Base-by-base conservation (phyloP, 345 rosid species). In the Euphorbia peplus region DNA sequence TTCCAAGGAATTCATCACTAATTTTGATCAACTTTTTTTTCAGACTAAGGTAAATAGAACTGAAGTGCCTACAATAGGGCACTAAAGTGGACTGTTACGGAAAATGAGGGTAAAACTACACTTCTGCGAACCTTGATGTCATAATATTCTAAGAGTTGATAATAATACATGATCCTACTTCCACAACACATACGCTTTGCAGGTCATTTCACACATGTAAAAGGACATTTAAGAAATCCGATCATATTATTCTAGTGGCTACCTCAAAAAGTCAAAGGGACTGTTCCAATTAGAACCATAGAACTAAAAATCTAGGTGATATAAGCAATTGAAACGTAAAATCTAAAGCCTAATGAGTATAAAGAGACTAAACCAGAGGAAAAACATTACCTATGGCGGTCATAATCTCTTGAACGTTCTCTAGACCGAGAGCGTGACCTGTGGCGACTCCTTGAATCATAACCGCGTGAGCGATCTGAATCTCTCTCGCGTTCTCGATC, bases 351-450 rank as follows among this genome's bases (percentile, higher is more conserved):
- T 22, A 50, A 19, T 48, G 2, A 42, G 4, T 10, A 50, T 15
- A 35, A 2, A 42, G 4, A 5, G 29, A 16, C 25, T 7, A 30
- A 18, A 46, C 4, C 19, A 25, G 4, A 19, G 57, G 18, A n/a
- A 35, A 29, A 19, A 24, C 29, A 42, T 60, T 78, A 91, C 97
- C 97, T 89, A 86, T 81, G 95, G 68, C 89, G 89, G 71, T 91
- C 93, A 83, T 86, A 81, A 73, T 91, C 95, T 79, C 96, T 83
- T 0, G 88, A 75, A 51, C 73, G 90, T 69, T 92, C 98, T 80
- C 70, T 82, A 5, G 98, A 93, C 64, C 91, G 82, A 19, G 98
- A 93, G 39, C 90, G 92, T 0, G 99, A 93, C 74, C 95, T 86
- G 50, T 80, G 91, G 51, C 78, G 73, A 73, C 85, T 85, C 84